phyloP scores from a whole-genome alignment of 768 basidiomycete genomes.

The Podaxis sp. region DNA sequence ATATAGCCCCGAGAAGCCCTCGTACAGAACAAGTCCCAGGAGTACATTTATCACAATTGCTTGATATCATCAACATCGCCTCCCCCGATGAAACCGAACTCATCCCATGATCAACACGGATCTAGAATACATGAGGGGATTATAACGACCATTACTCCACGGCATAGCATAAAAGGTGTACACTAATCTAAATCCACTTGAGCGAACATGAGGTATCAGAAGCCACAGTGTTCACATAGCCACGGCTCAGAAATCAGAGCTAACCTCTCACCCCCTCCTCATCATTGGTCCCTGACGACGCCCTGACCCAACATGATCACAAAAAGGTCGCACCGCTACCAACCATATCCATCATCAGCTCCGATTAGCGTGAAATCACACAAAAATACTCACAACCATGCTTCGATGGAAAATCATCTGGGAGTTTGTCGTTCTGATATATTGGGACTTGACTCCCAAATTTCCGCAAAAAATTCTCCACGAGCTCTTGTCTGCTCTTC shows the following conservation, averaged over 20 bases:
- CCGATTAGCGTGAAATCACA: neutral
- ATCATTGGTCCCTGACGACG: neutral
- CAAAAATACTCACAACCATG: neutral
- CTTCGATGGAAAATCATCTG: neutral
- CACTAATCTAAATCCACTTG: too few relatives aligned
- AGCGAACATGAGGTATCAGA: neutral
- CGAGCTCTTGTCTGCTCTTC: conserved; percentile 3
- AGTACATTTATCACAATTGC: too few relatives aligned
- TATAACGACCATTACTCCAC: too few relatives aligned
- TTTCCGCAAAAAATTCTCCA: neutral
- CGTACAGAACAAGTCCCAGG: too few relatives aligned
- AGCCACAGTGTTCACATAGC: neutral
- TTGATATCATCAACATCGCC: too few relatives aligned
- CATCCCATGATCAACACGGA: too few relatives aligned
- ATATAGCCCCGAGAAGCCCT: too few relatives aligned
- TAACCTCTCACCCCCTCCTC: neutral
- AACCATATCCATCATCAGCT: neutral
- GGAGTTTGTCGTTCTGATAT: neutral
- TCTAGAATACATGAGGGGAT: too few relatives aligned
- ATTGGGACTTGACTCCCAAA: neutral
- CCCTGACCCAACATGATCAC: neutral
- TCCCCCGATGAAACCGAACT: too few relatives aligned
- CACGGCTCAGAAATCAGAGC: neutral
- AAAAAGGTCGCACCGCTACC: neutral
- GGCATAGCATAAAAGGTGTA: too few relatives aligned